phyloP scores from a whole-genome alignment of 1,139 yeast genomes.

The Suhomyces wounanorum region DNA sequence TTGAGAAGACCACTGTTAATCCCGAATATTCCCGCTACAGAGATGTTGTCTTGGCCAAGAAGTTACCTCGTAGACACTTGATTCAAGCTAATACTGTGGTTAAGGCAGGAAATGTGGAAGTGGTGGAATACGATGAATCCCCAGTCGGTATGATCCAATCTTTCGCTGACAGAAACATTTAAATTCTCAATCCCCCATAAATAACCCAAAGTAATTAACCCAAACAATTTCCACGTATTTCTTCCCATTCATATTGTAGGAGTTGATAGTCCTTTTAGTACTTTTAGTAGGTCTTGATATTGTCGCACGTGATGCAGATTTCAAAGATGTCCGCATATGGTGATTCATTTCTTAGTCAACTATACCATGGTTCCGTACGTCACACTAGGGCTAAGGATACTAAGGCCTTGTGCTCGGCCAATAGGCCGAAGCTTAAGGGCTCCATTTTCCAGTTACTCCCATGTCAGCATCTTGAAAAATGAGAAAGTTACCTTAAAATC shows the following conservation, averaged over 20 bases:
- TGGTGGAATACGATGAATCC: conserved; percentile 74
- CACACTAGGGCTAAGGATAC: conserved; percentile 6
- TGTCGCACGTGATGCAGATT: not conserved
- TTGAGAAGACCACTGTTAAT: conserved; percentile 66
- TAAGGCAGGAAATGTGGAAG: conserved; percentile 44
- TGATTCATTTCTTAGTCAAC: not conserved
- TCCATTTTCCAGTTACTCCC: not conserved
- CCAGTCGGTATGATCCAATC: conserved; percentile 77
- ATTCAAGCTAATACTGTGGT: conserved; percentile 75
- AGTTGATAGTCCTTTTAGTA: too few species aligned
- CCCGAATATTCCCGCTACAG: conserved; percentile 65
- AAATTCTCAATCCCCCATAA: conserved; percentile 5
- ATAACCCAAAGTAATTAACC: too few species aligned
- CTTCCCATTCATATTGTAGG: not conserved
- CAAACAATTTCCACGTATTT: not conserved
- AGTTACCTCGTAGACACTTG: conserved; percentile 80
- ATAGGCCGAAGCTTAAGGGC: not conserved
- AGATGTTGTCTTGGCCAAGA: conserved; percentile 66
- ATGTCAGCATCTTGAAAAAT: not conserved
- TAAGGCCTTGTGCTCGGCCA: conserved; percentile 1
- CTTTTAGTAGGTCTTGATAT: not conserved
- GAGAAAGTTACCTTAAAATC: not conserved
- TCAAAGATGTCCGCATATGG: not conserved
- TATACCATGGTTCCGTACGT: conserved; percentile 5
- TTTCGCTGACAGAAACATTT: conserved; percentile 60